phyloP scores from a whole-genome alignment of 2,329 filamentous ascomycete species.

The Grosmannia penicillata region DNA sequence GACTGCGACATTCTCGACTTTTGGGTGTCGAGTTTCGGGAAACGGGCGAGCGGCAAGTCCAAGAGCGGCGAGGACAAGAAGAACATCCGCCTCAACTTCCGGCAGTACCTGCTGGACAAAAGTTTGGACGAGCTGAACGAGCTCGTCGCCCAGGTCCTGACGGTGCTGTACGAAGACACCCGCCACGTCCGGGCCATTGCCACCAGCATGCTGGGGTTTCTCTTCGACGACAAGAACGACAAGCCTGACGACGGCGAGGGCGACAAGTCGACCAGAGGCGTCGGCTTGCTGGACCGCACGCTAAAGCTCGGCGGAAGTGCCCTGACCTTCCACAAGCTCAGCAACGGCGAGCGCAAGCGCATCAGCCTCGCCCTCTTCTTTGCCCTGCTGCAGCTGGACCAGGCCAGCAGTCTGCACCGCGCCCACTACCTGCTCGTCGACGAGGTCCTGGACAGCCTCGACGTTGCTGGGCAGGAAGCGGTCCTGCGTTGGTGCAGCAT shows the following conservation, averaged over 20 bases:
- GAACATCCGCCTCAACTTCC: constrained; percentile 11
- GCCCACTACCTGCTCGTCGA: constrained; percentile 19
- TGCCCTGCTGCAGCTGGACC: constrained; percentile 15
- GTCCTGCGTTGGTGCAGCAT: constrained; percentile 8
- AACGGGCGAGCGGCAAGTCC: not conserved
- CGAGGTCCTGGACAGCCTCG: constrained; percentile 19
- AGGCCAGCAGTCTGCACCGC: constrained; percentile 15
- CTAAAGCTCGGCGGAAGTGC: constrained; percentile 14
- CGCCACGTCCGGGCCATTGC: constrained; percentile 13
- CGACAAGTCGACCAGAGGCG: not conserved
- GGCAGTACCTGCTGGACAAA: constrained; percentile 13
- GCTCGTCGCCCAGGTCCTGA: constrained; percentile 14
- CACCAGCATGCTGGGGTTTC: constrained; percentile 13
- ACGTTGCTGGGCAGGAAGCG: constrained; percentile 15
- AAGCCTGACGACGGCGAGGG: not conserved
- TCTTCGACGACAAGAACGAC: constrained; percentile 9
- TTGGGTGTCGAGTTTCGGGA: not conserved
- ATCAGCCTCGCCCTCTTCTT: constrained; percentile 21
- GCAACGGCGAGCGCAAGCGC: constrained; percentile 20
- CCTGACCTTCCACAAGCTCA: too few species aligned
- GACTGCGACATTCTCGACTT: not conserved
- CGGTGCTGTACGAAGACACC: constrained; percentile 16
- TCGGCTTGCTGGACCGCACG: constrained; percentile 13
- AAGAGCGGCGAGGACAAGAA: constrained; percentile 4
- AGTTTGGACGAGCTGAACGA: constrained; percentile 16